These are phyloP conservation scores for Candida schatavii DNA, from an alignment of 805 yeast genomes.

Conservation along the genomic window DNA sequence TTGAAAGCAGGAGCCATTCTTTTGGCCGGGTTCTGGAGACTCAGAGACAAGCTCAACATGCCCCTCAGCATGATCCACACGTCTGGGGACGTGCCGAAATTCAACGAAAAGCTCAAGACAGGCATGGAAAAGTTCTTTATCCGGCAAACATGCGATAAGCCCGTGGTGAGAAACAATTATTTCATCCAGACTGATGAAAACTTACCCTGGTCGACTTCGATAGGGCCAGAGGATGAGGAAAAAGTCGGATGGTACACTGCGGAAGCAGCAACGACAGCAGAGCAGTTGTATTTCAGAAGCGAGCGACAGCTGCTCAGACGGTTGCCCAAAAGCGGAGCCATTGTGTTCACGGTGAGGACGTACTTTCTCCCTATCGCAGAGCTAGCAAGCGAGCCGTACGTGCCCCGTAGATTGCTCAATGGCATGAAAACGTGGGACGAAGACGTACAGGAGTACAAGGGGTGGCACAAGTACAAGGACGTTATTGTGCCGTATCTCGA, in stretches of 20 bases:
- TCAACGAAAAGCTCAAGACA: slow-evolving; percentile 50
- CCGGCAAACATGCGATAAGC: slow-evolving; percentile 54
- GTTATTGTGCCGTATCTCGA: slow-evolving; percentile 54
- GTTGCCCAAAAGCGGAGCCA: slow-evolving; percentile 57
- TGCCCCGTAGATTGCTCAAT: slow-evolving; percentile 58
- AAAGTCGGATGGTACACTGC: slow-evolving; percentile 68
- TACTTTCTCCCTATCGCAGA: slow-evolving; percentile 56
- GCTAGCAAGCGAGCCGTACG: slow-evolving; percentile 55
- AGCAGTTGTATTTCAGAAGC: slow-evolving; percentile 53
- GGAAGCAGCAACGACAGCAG: slow-evolving; percentile 42
- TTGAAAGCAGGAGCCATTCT: slow-evolving; percentile 61
- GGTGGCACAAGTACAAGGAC: slow-evolving; percentile 52
- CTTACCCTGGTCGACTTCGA: slow-evolving; percentile 62
- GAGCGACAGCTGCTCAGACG: slow-evolving; percentile 65
- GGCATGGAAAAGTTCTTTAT: slow-evolving; percentile 68
- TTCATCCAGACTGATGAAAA: slow-evolving; percentile 63
- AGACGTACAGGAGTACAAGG: slow-evolving; percentile 61
- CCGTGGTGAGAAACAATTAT: slow-evolving; percentile 66
- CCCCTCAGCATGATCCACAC: slow-evolving; percentile 60
- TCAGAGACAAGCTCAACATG: slow-evolving; percentile 55
- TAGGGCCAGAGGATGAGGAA: slow-evolving; percentile 53
- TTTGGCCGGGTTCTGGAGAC: slow-evolving; percentile 70
- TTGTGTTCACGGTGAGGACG: slow-evolving; percentile 60
- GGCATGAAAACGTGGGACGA: slow-evolving; percentile 60
- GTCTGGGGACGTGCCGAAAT: slow-evolving; percentile 67